Evolutionary conservation across 129 eudicot genomes (phyloP).

Genomic region (Escallonia herrerae): DNA sequence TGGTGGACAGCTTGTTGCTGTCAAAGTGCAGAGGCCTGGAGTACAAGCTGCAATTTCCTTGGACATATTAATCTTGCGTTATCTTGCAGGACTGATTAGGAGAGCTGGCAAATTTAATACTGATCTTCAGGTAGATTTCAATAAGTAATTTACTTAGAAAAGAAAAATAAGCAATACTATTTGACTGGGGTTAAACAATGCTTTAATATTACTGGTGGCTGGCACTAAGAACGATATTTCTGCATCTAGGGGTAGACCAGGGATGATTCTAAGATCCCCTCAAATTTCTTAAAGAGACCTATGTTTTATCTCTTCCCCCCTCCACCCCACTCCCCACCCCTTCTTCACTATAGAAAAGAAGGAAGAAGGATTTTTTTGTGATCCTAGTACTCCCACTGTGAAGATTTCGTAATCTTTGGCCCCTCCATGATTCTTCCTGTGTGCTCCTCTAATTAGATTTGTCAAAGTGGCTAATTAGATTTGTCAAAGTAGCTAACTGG

Average conservation of each 20-base stretch:
- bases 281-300: background rate
- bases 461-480: too few relatives aligned
- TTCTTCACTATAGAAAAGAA: too few relatives aligned
- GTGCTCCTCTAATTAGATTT: background rate
- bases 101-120: slow-evolving; percentile 81
- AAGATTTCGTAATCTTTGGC: background rate
- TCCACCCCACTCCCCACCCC: too few relatives aligned
- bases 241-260: background rate
- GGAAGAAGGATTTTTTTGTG: too few relatives aligned
- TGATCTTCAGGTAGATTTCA: slow-evolving; percentile 73
- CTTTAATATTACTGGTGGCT: background rate
- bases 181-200: background rate
- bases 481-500: too few relatives aligned
- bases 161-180: background rate
- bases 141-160: background rate
- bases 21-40: slow-evolving; percentile 96
- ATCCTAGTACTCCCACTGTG: too few relatives aligned
- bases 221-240: background rate
- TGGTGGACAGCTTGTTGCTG: slow-evolving; percentile 77
- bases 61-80: slow-evolving; percentile 87
- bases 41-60: slow-evolving; percentile 94
- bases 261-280: background rate
- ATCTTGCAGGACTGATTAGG: slow-evolving; percentile 70
- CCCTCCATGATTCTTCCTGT: background rate
- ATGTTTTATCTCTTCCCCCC: too few relatives aligned